Evolutionary conservation across 2,329 filamentous ascomycete species (phyloP), one percentile per base, ranked within the genome.

Genomic region (Sporothrix schenckii): DNA sequence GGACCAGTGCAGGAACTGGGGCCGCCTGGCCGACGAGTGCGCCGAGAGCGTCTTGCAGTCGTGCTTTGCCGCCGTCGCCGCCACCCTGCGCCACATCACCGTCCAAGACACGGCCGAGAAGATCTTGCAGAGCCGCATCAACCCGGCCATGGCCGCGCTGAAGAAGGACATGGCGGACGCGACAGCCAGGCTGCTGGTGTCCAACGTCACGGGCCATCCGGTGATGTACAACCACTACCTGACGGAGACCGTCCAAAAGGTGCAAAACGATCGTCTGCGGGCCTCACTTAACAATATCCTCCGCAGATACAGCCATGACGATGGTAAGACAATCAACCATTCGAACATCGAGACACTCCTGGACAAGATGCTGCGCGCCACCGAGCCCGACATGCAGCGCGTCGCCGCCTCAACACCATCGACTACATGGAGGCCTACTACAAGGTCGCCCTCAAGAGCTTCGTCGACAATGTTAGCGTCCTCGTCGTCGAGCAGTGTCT

Each of bases 381-480:
- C 54, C 10, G 54, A 81, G 70, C 72, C 72, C 1, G 76, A 82
- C 70, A 81, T 81, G 78, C 76, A 79, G 53, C 69, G 69, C 1
- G 79, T 77, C 71, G 80, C 80, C 4, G 80, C 79, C 21, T 79
- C 0, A 77, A 81, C 66, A 80, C 79, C 11, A 70, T 80, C 7
- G 78, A 82, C 70, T 79, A 77, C 63, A 81, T 83, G 78, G 74
- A 81, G 66, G 80, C 82, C 1, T 84, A 83, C 73, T 84, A 84
- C 75, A 80, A 83, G 78, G 82, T 82, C 4, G 74, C 75, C 2
- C 52, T 78, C 50, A 75, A 76, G 53, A 72, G 69, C n/a, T 70
- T 75, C 34, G 60, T 78, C 10, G 77, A 78, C 63, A 74, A 77
- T 44, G 54, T 78, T 39, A 70, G 71, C 39, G 66, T 74, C 2